phyloP scores from a whole-genome alignment of 2,329 filamentous ascomycete species.

The Boeremia exigua region DNA sequence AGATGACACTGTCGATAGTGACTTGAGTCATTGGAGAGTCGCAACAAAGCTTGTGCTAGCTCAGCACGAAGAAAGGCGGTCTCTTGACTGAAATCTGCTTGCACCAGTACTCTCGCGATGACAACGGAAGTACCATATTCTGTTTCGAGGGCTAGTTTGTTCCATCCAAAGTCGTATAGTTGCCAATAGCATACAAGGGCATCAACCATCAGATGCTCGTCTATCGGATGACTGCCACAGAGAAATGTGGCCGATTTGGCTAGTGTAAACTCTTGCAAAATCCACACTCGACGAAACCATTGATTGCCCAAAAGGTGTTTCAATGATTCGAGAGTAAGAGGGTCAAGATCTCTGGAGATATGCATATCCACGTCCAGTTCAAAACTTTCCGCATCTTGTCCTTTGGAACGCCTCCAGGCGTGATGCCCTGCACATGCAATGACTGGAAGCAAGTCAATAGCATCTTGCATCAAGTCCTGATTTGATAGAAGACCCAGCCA shows the following conservation, averaged over 20 bases:
- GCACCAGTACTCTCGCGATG: not conserved
- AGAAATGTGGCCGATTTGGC: constrained; percentile 1
- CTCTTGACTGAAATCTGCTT: not conserved
- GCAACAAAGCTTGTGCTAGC: not conserved
- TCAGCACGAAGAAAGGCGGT: too few species aligned
- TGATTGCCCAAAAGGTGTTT: constrained; percentile 2
- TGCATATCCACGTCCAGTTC: too few species aligned
- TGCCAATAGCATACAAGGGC: not conserved
- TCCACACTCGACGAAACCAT: constrained; percentile 10
- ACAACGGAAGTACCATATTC: not conserved
- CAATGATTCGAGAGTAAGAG: not conserved
- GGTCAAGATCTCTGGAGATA: too few species aligned
- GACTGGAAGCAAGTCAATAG: not conserved
- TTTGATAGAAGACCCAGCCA: constrained; percentile 9
- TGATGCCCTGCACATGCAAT: not conserved
- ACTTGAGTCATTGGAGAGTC: not conserved
- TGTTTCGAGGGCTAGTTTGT: too few species aligned
- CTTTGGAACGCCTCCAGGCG: too few species aligned
- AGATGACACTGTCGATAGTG: not conserved
- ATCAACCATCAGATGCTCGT: not conserved
- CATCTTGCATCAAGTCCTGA: not conserved
- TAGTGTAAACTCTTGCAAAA: constrained; percentile 9
- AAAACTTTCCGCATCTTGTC: too few species aligned
- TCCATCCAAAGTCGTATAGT: not conserved
- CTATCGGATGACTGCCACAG: not conserved